Conservation (phyloP, 75 land plant species). For the Larix kaempferi region DNA sequence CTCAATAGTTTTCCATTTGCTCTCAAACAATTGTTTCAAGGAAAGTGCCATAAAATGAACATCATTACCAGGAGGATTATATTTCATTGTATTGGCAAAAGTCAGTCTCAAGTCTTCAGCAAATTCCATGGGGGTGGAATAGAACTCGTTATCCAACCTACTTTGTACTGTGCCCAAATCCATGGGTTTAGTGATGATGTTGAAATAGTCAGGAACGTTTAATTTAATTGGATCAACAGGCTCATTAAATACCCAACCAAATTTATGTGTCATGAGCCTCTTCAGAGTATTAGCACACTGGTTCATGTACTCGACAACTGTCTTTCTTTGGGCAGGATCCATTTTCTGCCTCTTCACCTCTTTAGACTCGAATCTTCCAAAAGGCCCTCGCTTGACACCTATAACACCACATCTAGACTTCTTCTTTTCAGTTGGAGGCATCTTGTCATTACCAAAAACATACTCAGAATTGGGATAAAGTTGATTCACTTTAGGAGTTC, state of each 20-base stretch:
- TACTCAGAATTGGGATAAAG: constrained; percentile 24
- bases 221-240: constrained; percentile 39
- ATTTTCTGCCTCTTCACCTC: constrained; percentile 24
- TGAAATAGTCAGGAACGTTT: constrained; percentile 31
- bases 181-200: constrained; percentile 35
- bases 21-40: constrained; percentile 24
- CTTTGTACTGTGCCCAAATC: constrained; percentile 44
- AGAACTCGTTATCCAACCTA: constrained; percentile 11
- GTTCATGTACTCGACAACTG: constrained; percentile 19
- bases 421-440: constrained; percentile 38
- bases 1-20: constrained; percentile 29
- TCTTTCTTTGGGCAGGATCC: constrained; percentile 19
- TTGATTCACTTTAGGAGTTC: constrained; percentile 34
- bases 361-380: constrained; percentile 7
- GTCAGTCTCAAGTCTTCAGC: constrained; percentile 37
- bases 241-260: constrained; percentile 38
- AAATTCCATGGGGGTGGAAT: constrained; percentile 25
- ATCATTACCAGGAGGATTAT: constrained; percentile 41
- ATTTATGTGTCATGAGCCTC: constrained; percentile 10
- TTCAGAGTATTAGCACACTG: no score
- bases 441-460: constrained; percentile 39
- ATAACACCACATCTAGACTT: constrained; percentile 11
- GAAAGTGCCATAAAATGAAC: constrained; percentile 31
- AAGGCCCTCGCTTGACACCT: constrained; percentile 13
- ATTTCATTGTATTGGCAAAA: constrained; percentile 44